These are phyloP conservation scores for Rubroboletus satanas DNA, from an alignment of 768 basidiomycete genomes.

Conservation along the genomic window DNA sequence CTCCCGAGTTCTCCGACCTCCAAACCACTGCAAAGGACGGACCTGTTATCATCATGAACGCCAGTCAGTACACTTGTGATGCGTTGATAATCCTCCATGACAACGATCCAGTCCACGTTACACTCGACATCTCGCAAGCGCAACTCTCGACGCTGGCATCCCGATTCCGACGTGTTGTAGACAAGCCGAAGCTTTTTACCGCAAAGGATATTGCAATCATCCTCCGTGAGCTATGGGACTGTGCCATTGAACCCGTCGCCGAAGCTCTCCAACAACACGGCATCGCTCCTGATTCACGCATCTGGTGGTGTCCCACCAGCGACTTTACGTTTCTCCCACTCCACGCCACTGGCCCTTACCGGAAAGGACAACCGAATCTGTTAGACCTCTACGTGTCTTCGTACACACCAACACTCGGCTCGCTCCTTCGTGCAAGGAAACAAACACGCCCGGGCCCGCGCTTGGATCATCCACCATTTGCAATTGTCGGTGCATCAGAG, in stretches of 20 bases:
- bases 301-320: neutral
- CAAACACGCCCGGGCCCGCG: neutral
- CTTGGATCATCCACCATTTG: neutral
- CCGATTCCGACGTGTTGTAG: neutral
- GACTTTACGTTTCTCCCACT: neutral
- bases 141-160: neutral
- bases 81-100: neutral
- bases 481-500: neutral
- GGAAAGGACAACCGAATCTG: neutral
- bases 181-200: neutral
- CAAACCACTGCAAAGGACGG: neutral
- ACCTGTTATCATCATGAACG: neutral
- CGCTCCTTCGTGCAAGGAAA: conserved; percentile 7
- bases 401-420: conserved; percentile 22
- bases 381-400: conserved; percentile 17
- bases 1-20: neutral
- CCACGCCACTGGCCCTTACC: neutral
- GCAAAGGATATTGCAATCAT: neutral
- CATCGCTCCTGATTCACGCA: neutral
- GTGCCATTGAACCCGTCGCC: neutral
- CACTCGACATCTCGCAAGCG: neutral
- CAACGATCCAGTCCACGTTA: neutral
- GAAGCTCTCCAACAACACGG: neutral
- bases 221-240: neutral
- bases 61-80: neutral